These are phyloP conservation scores for Neurospora sp. DNA, from an alignment of 2,329 filamentous ascomycete species.

Conservation along the genomic window DNA sequence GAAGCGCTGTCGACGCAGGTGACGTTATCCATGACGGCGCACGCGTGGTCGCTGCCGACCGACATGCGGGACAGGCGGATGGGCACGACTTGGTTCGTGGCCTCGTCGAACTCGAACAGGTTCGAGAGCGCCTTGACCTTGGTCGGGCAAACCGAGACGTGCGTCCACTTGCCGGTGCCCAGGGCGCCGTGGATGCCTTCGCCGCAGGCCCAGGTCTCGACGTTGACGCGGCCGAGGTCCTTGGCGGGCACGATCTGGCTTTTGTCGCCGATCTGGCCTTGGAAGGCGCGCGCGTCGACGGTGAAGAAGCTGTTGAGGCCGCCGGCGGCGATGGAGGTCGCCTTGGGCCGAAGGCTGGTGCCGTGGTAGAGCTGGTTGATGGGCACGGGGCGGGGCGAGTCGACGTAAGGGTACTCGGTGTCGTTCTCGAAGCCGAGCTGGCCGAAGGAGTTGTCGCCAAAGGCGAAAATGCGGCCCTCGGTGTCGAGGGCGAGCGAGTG, in stretches of 20 bases:
- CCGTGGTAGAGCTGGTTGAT: constrained; percentile 63
- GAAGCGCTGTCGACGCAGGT: constrained; percentile 47
- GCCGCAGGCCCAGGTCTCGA: constrained; percentile 81
- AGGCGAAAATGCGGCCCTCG: constrained; percentile 69
- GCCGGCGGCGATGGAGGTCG: constrained; percentile 74
- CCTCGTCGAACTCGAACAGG: constrained; percentile 80
- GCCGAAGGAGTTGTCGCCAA: constrained; percentile 86
- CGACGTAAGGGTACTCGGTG: constrained; percentile 49
- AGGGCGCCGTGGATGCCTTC: constrained; percentile 75
- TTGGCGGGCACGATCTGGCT: constrained; percentile 21
- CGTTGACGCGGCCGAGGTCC: constrained; percentile 46
- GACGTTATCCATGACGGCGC: constrained; percentile 75
- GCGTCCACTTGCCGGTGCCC: constrained; percentile 82
- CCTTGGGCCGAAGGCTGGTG: constrained; percentile 50
- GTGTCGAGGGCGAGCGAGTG: constrained; percentile 75
- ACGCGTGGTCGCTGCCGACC: constrained; percentile 74
- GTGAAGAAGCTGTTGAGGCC: constrained; percentile 82
- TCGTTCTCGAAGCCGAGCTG: constrained; percentile 77
- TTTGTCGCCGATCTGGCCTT: constrained; percentile 19
- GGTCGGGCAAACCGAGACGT: constrained; percentile 64
- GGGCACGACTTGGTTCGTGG: constrained; percentile 53
- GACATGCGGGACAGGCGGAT: constrained; percentile 69
- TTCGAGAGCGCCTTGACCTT: constrained; percentile 79
- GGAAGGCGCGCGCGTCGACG: constrained; percentile 61
- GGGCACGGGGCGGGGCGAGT: constrained; percentile 61